phyloP scores from a whole-genome alignment of 2,329 filamentous ascomycete genomes.

The Microcyclospora tardicrescens region DNA sequence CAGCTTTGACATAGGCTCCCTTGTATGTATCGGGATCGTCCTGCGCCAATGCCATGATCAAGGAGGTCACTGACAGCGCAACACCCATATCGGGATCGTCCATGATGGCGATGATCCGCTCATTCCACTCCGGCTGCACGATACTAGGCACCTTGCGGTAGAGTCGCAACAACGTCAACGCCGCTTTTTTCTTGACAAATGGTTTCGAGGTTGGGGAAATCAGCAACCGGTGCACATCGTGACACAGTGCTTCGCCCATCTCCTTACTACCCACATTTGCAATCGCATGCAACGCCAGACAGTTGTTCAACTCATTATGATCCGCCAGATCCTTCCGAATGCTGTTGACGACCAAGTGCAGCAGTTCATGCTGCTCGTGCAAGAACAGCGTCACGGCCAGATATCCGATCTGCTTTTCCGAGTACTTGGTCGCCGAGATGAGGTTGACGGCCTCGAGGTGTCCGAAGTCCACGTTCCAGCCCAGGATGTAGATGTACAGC shows the following conservation, averaged over 20 bases:
- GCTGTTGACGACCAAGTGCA: slow-evolving; percentile 95
- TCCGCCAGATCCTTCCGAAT: slow-evolving; percentile 93
- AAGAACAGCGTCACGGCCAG: slow-evolving; percentile 93
- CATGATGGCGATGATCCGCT: slow-evolving; percentile 97
- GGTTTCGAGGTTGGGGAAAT: slow-evolving; percentile 93
- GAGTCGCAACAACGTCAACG: slow-evolving; percentile 77
- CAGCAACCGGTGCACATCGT: slow-evolving; percentile 81
- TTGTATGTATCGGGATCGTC: slow-evolving; percentile 91
- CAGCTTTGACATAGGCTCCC: slow-evolving; percentile 87
- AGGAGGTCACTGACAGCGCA: slow-evolving; percentile 83
- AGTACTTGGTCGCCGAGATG: slow-evolving; percentile 93
- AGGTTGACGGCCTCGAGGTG: slow-evolving; percentile 97
- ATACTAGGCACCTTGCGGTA: slow-evolving; percentile 93
- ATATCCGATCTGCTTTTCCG: slow-evolving; percentile 98
- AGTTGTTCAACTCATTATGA: slow-evolving; percentile 95
- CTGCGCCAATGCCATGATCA: slow-evolving; percentile 88
- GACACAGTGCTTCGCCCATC: slow-evolving; percentile 88
- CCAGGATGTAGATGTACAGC: slow-evolving; percentile 96
- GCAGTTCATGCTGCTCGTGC: slow-evolving; percentile 89
- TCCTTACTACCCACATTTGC: slow-evolving; percentile 93
- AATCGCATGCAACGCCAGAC: slow-evolving; percentile 88
- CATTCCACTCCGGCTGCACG: slow-evolving; percentile 91
- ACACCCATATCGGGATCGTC: slow-evolving; percentile 92
- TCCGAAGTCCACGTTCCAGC: slow-evolving; percentile 98
- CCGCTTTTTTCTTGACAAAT: slow-evolving; percentile 98